Percentiles rank a stretch among this genome's conserved stretches.
These are phyloP conservation scores for Coniferiporia sulphurascens DNA, from an alignment of 1,284 basidiomycete species.

Conservation along the genomic window DNA sequence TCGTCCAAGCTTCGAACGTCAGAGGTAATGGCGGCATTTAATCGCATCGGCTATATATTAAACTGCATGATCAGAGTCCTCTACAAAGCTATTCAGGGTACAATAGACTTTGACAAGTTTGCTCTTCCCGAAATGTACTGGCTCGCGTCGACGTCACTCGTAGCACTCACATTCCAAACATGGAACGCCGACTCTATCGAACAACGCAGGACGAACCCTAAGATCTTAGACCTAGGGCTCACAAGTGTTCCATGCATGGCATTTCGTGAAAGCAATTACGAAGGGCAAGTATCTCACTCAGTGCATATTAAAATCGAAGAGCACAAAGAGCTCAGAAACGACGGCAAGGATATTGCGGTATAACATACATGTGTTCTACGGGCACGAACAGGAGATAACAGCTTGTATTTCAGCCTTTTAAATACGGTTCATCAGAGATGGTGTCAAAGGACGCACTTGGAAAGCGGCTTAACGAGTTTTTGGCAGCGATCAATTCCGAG, in stretches of 20 bases:
- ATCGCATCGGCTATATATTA: neutral
- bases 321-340: slow-evolving; percentile 24
- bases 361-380: neutral
- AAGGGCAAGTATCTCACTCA: slow-evolving; percentile 17
- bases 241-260: slow-evolving; percentile 24
- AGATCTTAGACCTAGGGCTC: slow-evolving; percentile 31
- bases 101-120: slow-evolving; percentile 21
- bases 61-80: slow-evolving; percentile 9
- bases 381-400: neutral
- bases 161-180: slow-evolving; percentile 29
- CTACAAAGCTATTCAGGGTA: slow-evolving; percentile 13
- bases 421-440: slow-evolving; percentile 21
- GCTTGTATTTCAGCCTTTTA: slow-evolving; percentile 20
- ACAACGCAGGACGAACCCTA: slow-evolving; percentile 25
- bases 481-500: slow-evolving; percentile 14
- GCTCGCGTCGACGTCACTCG: slow-evolving; percentile 22
- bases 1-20: slow-evolving; percentile 31
- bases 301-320: slow-evolving; percentile 27
- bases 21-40: slow-evolving; percentile 24
- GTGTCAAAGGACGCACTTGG: slow-evolving; percentile 17
- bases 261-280: slow-evolving; percentile 19
- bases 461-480: slow-evolving; percentile 19
- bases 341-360: slow-evolving; percentile 22
- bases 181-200: slow-evolving; percentile 25
- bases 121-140: slow-evolving; percentile 22